phyloP scores from a whole-genome alignment of 2,329 filamentous ascomycete genomes.

The Verticillium isaacii region DNA sequence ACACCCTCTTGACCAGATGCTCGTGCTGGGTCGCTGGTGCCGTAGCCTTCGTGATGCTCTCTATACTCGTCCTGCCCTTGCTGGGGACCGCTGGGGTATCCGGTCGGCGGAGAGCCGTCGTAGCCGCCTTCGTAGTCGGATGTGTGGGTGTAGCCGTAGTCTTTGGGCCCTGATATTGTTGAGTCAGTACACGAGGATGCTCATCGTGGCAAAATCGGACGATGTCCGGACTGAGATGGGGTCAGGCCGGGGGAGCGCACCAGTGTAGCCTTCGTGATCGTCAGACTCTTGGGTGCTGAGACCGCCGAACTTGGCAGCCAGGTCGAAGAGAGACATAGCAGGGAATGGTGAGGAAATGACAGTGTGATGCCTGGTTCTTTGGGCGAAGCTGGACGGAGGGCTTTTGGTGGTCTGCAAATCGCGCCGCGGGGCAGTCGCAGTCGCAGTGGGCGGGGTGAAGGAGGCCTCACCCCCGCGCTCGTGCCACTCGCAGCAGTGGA shows the following conservation, averaged over 20 bases:
- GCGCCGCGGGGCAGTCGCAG: neutral
- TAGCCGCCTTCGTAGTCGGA: conserved; percentile 6
- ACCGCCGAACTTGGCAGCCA: conserved; percentile 32
- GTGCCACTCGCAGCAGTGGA: neutral
- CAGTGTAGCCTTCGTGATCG: conserved; percentile 7
- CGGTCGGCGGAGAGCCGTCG: conserved; percentile 8
- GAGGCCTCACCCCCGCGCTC: neutral
- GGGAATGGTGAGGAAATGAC: neutral
- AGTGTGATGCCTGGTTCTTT: no score
- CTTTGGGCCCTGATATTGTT: conserved; percentile 1
- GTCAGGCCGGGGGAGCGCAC: conserved; percentile 1
- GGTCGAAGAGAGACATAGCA: conserved; percentile 28
- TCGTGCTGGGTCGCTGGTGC: conserved; percentile 8
- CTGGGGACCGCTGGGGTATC: conserved; percentile 12
- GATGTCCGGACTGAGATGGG: neutral
- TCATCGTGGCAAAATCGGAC: neutral
- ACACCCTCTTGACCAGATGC: conserved; percentile 1
- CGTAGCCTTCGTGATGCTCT: conserved; percentile 6
- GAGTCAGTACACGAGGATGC: neutral
- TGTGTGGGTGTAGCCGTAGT: conserved; percentile 12
- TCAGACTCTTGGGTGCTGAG: conserved; percentile 29
- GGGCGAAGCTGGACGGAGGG: neutral
- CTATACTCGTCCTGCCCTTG: conserved; percentile 10
- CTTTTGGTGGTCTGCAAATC: neutral
- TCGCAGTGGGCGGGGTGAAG: neutral